phyloP scores from a whole-genome alignment of 306 rosid species.

The Casuarina cunninghamiana region DNA sequence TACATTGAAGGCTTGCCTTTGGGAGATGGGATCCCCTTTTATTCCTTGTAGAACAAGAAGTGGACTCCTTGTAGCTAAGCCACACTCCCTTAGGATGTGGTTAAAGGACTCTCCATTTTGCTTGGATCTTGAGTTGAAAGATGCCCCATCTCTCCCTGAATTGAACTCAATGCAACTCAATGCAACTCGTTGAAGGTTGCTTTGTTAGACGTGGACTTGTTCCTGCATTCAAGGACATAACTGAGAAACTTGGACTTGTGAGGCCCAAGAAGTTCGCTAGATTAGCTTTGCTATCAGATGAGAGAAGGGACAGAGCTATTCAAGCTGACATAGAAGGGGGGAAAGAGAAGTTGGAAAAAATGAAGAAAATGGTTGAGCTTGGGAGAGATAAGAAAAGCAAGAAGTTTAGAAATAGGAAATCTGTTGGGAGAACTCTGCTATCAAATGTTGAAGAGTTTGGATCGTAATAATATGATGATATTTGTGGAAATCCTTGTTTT shows the following conservation, averaged over 20 bases:
- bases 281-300: conserved; percentile 85
- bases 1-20: conserved; percentile 81
- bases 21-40: conserved; percentile 99
- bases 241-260: conserved; percentile 66
- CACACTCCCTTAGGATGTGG: conserved; percentile 98
- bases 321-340: conserved; percentile 68
- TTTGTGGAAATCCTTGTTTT: background rate
- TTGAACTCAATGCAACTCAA: conserved; percentile 79
- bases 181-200: conserved; percentile 78
- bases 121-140: conserved; percentile 88
- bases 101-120: conserved; percentile 93
- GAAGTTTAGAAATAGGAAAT: conserved; percentile 46
- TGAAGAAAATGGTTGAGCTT: conserved; percentile 47
- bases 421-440: conserved; percentile 35
- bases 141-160: conserved; percentile 60
- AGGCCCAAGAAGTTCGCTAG: conserved; percentile 90
- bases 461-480: conserved; percentile 12
- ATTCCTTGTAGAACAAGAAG: conserved; percentile 79
- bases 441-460: conserved; percentile 32
- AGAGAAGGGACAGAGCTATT: conserved; percentile 64
- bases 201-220: conserved; percentile 83
- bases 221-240: conserved; percentile 83
- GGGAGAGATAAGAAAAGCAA: conserved; percentile 40
- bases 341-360: conserved; percentile 75
- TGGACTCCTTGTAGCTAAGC: conserved; percentile 88